Base-by-base conservation (phyloP, 495 filamentous ascomycete genomes). In the Xylaria bambusicola region DNA sequence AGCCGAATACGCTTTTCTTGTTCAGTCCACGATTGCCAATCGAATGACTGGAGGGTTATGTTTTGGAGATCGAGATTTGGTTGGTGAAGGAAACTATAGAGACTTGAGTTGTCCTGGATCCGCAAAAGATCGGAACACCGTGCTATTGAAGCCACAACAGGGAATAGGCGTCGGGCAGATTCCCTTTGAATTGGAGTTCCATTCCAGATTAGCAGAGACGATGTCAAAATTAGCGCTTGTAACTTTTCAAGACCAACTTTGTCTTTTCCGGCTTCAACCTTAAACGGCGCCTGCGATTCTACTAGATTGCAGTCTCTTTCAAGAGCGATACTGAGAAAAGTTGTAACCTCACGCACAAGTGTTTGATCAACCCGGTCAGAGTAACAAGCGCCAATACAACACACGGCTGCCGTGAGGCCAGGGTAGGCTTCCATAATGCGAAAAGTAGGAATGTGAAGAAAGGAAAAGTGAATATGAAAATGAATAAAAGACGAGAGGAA, bases 371-470 rank as follows among this genome's bases (percentile, higher is more conserved):
- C 67, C 35, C 72, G 73, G 47, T 82, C 71, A 23, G 86, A 87
- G 68, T 89, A 89, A 24, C 87, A 86, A 27, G 86, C 86, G 17
- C 86, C 86, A 60, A 88, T 75, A 59, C 80, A 86, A 55, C 88
- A 80, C 77, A 89, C 85, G 18, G 79, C 76, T 15, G 87, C 71
- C 33, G 87, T 65, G 18, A 89, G 74, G 23, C 84, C 84, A 46
- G 83, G 78, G 65, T 84, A 83, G 38, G 81, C 78, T n/a, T 80
- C 76, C 51, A 80, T 70, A 31, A 84, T 77, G 56, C 83, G 77
- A 67, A 89, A 89, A 2, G 86, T 86, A 42, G 87, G 84, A 61
- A 86, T 74, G 61, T 90, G 87, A 13, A 90, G 75, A 61, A 88
- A 79, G n/a, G 87, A 80, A 69, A 88, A 86, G 69, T 89, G 87